Conservation (phyloP, 805 yeast species). For the Lachancea fermentati region DNA sequence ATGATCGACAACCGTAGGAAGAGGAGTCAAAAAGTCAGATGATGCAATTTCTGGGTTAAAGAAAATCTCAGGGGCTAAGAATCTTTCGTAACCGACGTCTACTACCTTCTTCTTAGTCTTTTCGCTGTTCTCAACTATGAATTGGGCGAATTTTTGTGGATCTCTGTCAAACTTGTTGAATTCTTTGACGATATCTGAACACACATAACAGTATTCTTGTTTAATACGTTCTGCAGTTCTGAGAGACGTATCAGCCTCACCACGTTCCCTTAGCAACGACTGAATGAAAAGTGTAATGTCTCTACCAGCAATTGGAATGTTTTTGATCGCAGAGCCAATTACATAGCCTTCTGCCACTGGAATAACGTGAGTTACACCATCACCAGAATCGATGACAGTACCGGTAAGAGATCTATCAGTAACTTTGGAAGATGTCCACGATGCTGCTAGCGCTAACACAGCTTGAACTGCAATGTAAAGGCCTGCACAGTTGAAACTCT, state of each 20-base stretch:
- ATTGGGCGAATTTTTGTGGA: conserved; percentile 90
- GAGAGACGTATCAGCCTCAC: conserved; percentile 88
- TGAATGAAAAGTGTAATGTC: conserved; percentile 94
- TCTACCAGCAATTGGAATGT: conserved; percentile 97
- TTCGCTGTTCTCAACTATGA: conserved; percentile 73
- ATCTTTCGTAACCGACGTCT: conserved; percentile 96
- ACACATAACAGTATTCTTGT: conserved; percentile 94
- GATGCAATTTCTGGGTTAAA: conserved; percentile 97
- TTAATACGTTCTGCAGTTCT: conserved; percentile 96
- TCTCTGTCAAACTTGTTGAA: conserved; percentile 91
- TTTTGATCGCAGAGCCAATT: conserved; percentile 94
- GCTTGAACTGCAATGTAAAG: conserved; percentile 98
- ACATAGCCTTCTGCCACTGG: conserved; percentile 99
- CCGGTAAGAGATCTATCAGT: conserved; percentile 95
- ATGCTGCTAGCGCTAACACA: conserved; percentile 95
- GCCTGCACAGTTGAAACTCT: conserved; percentile 97
- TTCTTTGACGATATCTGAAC: conserved; percentile 96
- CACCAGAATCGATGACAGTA: conserved; percentile 97
- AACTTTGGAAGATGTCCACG: conserved; percentile 97
- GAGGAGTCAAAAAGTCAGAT: conserved; percentile 90
- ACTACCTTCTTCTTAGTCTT: conserved; percentile 60
- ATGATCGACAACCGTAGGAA: conserved; percentile 92
- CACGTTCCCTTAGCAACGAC: conserved; percentile 89
- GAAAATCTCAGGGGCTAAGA: conserved; percentile 98
- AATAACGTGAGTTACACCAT: conserved; percentile 98